phyloP scores from a whole-genome alignment of 2,329 filamentous ascomycete species.

The Cladosporium phlei region DNA sequence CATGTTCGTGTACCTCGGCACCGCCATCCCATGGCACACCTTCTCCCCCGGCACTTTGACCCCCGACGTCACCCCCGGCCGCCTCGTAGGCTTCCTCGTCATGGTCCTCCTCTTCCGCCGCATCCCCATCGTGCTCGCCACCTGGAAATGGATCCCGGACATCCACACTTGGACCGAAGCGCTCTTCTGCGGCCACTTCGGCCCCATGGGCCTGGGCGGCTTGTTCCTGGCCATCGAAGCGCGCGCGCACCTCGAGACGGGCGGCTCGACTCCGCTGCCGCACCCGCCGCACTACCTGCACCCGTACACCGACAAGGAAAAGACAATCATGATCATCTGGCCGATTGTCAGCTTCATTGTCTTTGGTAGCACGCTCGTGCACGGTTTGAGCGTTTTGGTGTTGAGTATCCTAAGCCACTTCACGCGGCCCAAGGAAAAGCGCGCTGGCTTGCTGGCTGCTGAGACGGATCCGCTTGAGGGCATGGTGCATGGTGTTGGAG shows the following conservation, averaged over 20 bases:
- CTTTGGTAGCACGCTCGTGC: conserved; percentile 50
- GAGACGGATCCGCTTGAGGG: conserved; percentile 48
- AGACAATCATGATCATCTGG: conserved; percentile 47
- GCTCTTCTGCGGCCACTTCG: conserved; percentile 53
- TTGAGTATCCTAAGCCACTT: conserved; percentile 49
- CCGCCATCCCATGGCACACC: conserved; percentile 49
- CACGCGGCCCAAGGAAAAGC: conserved; percentile 40
- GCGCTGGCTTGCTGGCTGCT: conserved; percentile 45
- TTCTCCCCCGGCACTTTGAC: conserved; percentile 40
- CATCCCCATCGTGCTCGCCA: conserved; percentile 47
- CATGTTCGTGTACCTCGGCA: conserved; percentile 54
- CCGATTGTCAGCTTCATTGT: conserved; percentile 53
- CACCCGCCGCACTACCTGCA: conserved; percentile 38
- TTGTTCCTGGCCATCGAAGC: conserved; percentile 55
- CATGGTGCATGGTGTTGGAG: conserved; percentile 46
- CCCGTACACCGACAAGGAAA: conserved; percentile 30
- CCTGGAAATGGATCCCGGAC: conserved; percentile 46
- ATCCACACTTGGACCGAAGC: conserved; percentile 49
- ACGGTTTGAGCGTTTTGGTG: conserved; percentile 49
- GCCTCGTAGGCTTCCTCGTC: conserved; percentile 43
- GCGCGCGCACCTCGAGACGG: conserved; percentile 49
- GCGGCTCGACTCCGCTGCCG: conserved; percentile 41
- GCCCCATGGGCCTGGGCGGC: conserved; percentile 54
- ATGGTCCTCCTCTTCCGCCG: conserved; percentile 50
- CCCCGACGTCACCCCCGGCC: conserved; percentile 36